Evolutionary conservation across 176 grass and related monocot species (phyloP), one percentile per base, ranked within the genome.

Genomic region (Oryza australiensis): DNA sequence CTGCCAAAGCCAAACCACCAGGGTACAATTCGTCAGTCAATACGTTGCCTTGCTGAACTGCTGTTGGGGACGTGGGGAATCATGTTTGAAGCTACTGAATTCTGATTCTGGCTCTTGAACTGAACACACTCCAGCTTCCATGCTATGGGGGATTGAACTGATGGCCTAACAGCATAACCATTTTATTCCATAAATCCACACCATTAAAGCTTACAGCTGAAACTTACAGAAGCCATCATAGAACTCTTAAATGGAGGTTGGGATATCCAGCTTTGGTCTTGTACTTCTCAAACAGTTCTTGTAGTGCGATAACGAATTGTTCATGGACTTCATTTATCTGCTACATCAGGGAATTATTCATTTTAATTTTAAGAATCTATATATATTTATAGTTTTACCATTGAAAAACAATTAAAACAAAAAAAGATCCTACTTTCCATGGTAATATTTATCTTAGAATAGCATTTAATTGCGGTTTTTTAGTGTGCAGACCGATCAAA

Each of bases 261-360:
- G 86, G 82, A 77, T 95, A 95, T 77, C 90, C 95, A 71, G 60
- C 62, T 89, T 73, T 94, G 3, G 7, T 34, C 82, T 91, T 98
- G 90, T 95, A 89, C 80, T 91, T 98, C 23, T 95, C 84, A 0
- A 93, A 93, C 5, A 98, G 68, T 33, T 90, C 90, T 87, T 90
- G 88, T 59, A 95, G 64, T 3, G 90, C 93, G 41, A 15, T 12
- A 14, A 95, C 32, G 16, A 95, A 98, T 55, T 84, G 84, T 32
- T 62, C 78, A 81, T 98, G 96, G 16, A 89, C 87, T 81, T 95
- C 85, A 24, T 95, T 95, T 86, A 95, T 87, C 93, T 95, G 79
- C 35, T 23, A 62, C 18, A 70, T 59, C 75, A 88, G n/a, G 11
- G 26, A 70, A 89, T 16, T 66, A 22, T 20, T 11, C 12, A 53